Evolutionary conservation across 371 early-diverging fungal species (phyloP).

Genomic region (Blastocladiella emersonii): DNA sequence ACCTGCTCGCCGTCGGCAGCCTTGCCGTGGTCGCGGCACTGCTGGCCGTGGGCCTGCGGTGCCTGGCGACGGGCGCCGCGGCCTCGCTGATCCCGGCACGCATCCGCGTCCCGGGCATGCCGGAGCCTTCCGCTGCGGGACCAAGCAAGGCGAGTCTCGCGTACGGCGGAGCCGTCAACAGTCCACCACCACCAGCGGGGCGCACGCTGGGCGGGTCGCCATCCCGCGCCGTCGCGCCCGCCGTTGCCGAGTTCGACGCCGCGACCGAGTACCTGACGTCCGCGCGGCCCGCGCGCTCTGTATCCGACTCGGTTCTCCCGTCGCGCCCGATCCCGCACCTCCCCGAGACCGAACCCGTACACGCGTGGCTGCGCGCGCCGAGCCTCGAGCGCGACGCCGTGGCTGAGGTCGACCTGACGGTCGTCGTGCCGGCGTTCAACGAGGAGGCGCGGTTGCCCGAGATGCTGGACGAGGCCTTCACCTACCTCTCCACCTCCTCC

Average conservation of each 20-base stretch:
- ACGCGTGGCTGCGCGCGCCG: not conserved
- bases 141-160: no score
- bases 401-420: slow-evolving; percentile 34
- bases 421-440: slow-evolving; percentile 86
- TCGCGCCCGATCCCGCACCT: not conserved
- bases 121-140: no score
- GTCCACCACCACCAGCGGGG: no score
- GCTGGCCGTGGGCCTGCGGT: no score
- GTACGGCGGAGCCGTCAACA: no score
- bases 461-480: slow-evolving; percentile 67
- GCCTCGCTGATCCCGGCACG: no score
- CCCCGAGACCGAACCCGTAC: not conserved
- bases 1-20: no score
- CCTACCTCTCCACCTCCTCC: slow-evolving; percentile 27
- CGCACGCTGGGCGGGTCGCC: no score
- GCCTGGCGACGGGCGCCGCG: no score
- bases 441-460: slow-evolving; percentile 64
- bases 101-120: no score
- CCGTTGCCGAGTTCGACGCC: not conserved
- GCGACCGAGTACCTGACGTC: not conserved
- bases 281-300: not conserved
- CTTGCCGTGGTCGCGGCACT: no score
- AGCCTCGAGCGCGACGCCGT: not conserved
- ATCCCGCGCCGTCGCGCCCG: not conserved
- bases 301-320: not conserved